Conservation (phyloP, 1,139 yeast species). For the Suhomyces ambrosiae region DNA sequence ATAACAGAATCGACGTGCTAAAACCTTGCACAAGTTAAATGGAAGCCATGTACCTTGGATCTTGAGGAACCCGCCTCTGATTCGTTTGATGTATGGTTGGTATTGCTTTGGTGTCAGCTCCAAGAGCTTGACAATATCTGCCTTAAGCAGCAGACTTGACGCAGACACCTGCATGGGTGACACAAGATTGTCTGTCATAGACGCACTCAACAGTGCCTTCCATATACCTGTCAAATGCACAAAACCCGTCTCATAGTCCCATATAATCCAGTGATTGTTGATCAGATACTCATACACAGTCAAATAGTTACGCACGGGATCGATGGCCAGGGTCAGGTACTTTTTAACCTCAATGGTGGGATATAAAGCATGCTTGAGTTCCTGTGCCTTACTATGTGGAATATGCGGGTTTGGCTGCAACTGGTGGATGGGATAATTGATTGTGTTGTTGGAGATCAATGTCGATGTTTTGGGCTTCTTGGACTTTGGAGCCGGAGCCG, state of each 20-base stretch:
- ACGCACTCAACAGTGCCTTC: constrained; percentile 61
- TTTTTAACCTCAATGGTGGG: constrained; percentile 58
- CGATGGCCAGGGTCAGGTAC: constrained; percentile 71
- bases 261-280: constrained; percentile 70
- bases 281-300: constrained; percentile 74
- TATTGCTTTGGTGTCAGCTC: constrained; percentile 72
- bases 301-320: constrained; percentile 57
- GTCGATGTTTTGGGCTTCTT: constrained; percentile 10
- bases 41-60: constrained; percentile 97
- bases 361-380: constrained; percentile 29
- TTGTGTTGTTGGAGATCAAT: constrained; percentile 10
- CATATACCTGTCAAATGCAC: constrained; percentile 91
- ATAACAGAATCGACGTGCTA: constrained; percentile 78
- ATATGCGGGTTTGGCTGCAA: constrained; percentile 15
- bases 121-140: constrained; percentile 73
- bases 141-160: constrained; percentile 50
- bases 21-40: constrained; percentile 60
- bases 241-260: constrained; percentile 88
- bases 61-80: constrained; percentile 88
- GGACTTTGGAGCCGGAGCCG: constrained; percentile 7
- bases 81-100: constrained; percentile 67
- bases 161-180: constrained; percentile 7
- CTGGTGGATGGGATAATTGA: constrained; percentile 27
- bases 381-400: constrained; percentile 31
- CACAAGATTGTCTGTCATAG: constrained; percentile 13